Percentiles rank a stretch among this genome's conserved stretches.
These are phyloP conservation scores for Quercus tomentella DNA, from an alignment of 331 rosid genomes.

Conservation along the genomic window DNA sequence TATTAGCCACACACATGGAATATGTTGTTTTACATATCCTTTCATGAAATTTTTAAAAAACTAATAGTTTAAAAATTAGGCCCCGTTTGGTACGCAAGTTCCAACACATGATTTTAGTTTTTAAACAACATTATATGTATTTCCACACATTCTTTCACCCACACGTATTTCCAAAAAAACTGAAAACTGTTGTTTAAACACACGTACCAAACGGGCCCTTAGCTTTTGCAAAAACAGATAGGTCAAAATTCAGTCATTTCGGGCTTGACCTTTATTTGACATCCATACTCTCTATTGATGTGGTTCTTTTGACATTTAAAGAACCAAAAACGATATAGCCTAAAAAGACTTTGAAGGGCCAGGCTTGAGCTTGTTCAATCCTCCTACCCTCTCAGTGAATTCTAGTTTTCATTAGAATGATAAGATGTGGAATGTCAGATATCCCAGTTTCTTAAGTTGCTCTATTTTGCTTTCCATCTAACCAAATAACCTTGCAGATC, in stretches of 20 bases:
- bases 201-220: too few relatives aligned
- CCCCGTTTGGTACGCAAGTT: too few relatives aligned
- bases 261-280: not conserved
- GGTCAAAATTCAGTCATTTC: not conserved
- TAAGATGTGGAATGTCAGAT: not conserved
- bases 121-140: too few relatives aligned
- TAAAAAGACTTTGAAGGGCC: too few relatives aligned
- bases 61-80: not conserved
- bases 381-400: not conserved
- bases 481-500: constrained; percentile 54
- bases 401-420: not conserved
- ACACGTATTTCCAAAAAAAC: too few relatives aligned
- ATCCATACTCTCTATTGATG: too few relatives aligned
- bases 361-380: too few relatives aligned
- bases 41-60: not conserved
- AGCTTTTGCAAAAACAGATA: not conserved
- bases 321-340: too few relatives aligned
- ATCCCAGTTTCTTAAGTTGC: not conserved
- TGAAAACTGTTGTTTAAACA: too few relatives aligned
- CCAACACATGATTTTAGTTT: too few relatives aligned
- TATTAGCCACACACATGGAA: not conserved
- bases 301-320: too few relatives aligned
- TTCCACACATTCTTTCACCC: too few relatives aligned
- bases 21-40: not conserved
- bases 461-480: constrained; percentile 17